These are phyloP conservation scores for Eucalyptus cloeziana DNA, from an alignment of 345 rosid genomes.

Conservation along the genomic window DNA sequence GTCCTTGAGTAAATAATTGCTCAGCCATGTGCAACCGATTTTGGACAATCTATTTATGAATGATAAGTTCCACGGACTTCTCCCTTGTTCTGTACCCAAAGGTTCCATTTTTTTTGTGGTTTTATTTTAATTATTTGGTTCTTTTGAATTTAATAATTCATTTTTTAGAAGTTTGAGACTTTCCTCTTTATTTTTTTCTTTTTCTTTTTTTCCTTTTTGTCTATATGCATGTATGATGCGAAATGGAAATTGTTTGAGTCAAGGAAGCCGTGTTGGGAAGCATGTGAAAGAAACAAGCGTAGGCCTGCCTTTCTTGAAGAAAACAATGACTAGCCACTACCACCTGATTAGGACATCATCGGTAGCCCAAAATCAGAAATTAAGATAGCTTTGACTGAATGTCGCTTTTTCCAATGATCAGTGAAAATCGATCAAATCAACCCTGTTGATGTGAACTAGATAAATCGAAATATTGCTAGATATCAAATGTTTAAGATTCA, in stretches of 20 bases:
- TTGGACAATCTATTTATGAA: not conserved
- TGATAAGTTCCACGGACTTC: slow-evolving; percentile 3
- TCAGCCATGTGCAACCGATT: slow-evolving; percentile 27
- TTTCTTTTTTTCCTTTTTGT: not conserved
- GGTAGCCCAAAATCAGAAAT: slow-evolving; percentile 1
- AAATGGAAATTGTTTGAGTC: not conserved
- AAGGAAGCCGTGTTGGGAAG: slow-evolving; percentile 9
- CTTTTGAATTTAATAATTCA: not conserved
- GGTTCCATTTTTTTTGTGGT: not conserved
- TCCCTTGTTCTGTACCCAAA: not conserved
- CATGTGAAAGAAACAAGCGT: slow-evolving; percentile 12
- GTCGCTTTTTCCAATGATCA: not conserved
- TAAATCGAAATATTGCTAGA: not conserved
- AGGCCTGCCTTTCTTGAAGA: slow-evolving; percentile 5
- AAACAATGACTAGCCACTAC: slow-evolving; percentile 2
- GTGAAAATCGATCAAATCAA: not conserved
- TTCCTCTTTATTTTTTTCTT: not conserved
- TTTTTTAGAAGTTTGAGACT: not conserved
- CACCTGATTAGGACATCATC: not conserved
- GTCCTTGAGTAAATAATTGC: slow-evolving; percentile 6
- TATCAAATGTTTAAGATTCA: not conserved
- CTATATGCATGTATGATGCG: not conserved
- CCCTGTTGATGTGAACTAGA: not conserved
- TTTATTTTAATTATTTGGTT: not conserved
- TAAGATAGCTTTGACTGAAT: slow-evolving; percentile 16